Base-by-base conservation (phyloP, 1,284 basidiomycete species). In the Trichosporon coremiiforme region DNA sequence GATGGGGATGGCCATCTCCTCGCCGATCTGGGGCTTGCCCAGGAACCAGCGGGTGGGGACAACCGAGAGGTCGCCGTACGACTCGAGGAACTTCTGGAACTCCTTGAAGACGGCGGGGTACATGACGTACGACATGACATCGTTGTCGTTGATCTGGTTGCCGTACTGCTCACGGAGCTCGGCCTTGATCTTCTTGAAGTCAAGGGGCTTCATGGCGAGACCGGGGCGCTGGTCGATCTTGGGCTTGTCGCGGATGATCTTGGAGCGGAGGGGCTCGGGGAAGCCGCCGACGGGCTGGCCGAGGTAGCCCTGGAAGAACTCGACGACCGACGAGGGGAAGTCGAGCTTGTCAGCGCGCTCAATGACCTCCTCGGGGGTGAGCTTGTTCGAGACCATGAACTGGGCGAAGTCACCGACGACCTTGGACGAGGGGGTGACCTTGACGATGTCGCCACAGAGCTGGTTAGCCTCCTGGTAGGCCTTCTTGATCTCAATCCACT, bases 391-490 rank as follows among this genome's bases (percentile, higher is more conserved):
- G 47, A 95, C 95, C 94, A 99, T 95, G 90, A 94, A 98, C 84
- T 96, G 94, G 33, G 97, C 97, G 84, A 99, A 96, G 86, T 99
- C 97, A 64, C 97, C 97, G 68, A 99, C 96, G 66, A 98, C 94
- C 87, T 99, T 98, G 71, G 97, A 99, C 22, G 97, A 98, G 47
- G 97, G 97, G 29, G 97, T 99, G 77, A 99, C 96, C 88, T 99
- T 99, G 87, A 99, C 91, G 81, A 99, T 92, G 80, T 98, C 95
- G 66, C 97, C 97, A 83, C 97, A 98, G 70, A 98, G 89, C 71
- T 93, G 88, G 82, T 98, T 98, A 67, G 95, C 95, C 84, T 97
- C 92, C 77, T 98, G 94, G 84, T 99, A 99, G 84, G 97, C 97
- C 87, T 91, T 90, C 87, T 99, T 99, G 87, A 99, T 94, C 81